Evolutionary conservation across 2,329 filamentous ascomycete genomes (phyloP).

Genomic region (Calonectria pseudoturangicola): DNA sequence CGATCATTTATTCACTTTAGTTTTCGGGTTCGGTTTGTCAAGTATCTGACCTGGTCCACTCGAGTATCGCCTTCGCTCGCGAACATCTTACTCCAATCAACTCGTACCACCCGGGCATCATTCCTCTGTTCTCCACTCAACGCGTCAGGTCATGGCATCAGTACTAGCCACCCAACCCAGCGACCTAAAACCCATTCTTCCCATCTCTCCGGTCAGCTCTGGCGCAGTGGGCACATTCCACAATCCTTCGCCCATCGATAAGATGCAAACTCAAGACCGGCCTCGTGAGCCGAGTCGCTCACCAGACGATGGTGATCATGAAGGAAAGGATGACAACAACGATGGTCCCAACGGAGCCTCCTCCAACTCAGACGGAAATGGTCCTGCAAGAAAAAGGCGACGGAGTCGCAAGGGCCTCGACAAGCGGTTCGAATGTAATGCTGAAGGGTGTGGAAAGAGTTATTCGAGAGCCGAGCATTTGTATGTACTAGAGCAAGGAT

Average conservation of each 20-base stretch:
- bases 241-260: slow-evolving; percentile 60
- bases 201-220: slow-evolving; percentile 62
- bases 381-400: slow-evolving; percentile 79
- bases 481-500: slow-evolving; percentile 68
- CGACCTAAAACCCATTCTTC: slow-evolving; percentile 59
- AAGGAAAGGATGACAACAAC: slow-evolving; percentile 60
- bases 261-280: slow-evolving; percentile 58
- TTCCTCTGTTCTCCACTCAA: slow-evolving; percentile 31
- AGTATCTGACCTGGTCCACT: background rate
- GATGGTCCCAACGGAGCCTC: slow-evolving; percentile 64
- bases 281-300: slow-evolving; percentile 66
- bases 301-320: slow-evolving; percentile 64
- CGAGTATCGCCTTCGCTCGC: background rate
- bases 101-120: slow-evolving; percentile 18
- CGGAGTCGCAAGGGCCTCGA: slow-evolving; percentile 86
- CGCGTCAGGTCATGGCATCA: slow-evolving; percentile 54
- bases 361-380: slow-evolving; percentile 72
- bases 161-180: slow-evolving; percentile 50
- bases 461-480: slow-evolving; percentile 98
- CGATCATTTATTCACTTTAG: slow-evolving; percentile 34
- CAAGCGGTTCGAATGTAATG: slow-evolving; percentile 89
- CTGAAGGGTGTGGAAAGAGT: slow-evolving; percentile 93
- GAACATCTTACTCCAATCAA: background rate
- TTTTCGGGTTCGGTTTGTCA: background rate
- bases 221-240: slow-evolving; percentile 65